phyloP scores from a whole-genome alignment of 306 rosid species.

The Ormosia semicastrata region DNA sequence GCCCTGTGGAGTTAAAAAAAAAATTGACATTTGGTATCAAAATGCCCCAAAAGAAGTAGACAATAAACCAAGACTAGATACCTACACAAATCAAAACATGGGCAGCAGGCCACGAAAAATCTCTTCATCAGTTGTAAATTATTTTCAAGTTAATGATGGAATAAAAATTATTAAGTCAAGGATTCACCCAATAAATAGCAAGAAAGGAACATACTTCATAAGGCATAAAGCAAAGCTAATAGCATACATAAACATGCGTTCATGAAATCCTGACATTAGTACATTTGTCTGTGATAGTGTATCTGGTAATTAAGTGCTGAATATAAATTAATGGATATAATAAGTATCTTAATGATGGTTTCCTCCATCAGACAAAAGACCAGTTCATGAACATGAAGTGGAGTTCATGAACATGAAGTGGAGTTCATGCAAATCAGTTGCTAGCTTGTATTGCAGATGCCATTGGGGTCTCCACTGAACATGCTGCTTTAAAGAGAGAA shows the following conservation, averaged over 20 bases:
- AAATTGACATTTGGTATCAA: neutral
- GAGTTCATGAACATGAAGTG: too few species aligned
- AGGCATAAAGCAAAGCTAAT: neutral
- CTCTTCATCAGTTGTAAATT: neutral
- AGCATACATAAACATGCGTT: neutral
- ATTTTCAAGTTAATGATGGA: neutral
- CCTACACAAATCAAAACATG: neutral
- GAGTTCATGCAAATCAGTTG: slow-evolving; percentile 37
- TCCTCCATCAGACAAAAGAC: slow-evolving; percentile 71
- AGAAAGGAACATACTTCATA: neutral
- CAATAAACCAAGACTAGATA: neutral
- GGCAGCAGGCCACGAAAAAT: neutral
- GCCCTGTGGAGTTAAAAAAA: neutral
- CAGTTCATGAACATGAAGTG: slow-evolving; percentile 89
- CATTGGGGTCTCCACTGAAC: slow-evolving; percentile 49
- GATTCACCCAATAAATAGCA: neutral
- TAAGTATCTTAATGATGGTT: neutral
- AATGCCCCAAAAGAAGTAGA: neutral
- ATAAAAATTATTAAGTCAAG: too few species aligned
- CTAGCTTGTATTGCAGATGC: slow-evolving; percentile 41
- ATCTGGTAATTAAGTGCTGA: slow-evolving; percentile 32
- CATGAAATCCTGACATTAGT: slow-evolving; percentile 43
- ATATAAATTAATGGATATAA: slow-evolving; percentile 31
- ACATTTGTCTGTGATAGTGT: slow-evolving; percentile 31
- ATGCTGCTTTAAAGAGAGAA: slow-evolving; percentile 42